Evolutionary conservation across 257 asterid species (phyloP), one percentile per base, ranked within the genome.

Genomic region (Solanum medicagineum): DNA sequence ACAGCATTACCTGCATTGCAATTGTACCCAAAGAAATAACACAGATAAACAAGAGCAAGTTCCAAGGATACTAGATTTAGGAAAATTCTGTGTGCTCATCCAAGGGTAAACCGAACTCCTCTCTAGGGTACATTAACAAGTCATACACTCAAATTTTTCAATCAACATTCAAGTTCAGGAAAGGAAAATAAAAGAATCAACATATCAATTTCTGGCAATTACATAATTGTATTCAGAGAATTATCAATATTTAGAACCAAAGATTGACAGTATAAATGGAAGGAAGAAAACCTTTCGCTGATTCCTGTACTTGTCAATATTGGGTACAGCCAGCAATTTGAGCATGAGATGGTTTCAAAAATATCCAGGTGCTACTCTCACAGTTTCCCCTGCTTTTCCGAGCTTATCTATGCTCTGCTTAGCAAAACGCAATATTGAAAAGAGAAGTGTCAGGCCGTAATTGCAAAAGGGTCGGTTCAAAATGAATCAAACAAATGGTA

Each of bases 281-380:
- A 53, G 24, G n/a, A 51, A 71, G 80, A 65, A 87, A 88, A 94
- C 99, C 98, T 95, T 92, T 54, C 96, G 94, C 93, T 96, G 99
- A 86, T 93, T 87, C 7, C 93, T 90, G 80, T 93, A 96, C 89
- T 96, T 96, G 80, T 94, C 98, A n/a, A 95, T 96, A 87, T 92
- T 93, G 0, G 99, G 99, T 10, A 95, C 95, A 36, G 97, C 98
- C 22, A 94, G 93, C 90, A 96, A 81, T 84, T 95, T 96, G 4
- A 98, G 99, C 99, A 96, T 96, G 92, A 96, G 87, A 91, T 96
- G 94, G 89, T 96, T 96, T 81, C 99, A 96, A 83, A 96, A 96
- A 88, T 88, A 93, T 24, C 99, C 99, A 1, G 98, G 98, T 69
- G 97, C 98, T n/a, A 96, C 98, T 92, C 93, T 92, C 36, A 95